Base-by-base conservation (phyloP, 805 yeast species). In the Starmerella lactis-condensi region DNA sequence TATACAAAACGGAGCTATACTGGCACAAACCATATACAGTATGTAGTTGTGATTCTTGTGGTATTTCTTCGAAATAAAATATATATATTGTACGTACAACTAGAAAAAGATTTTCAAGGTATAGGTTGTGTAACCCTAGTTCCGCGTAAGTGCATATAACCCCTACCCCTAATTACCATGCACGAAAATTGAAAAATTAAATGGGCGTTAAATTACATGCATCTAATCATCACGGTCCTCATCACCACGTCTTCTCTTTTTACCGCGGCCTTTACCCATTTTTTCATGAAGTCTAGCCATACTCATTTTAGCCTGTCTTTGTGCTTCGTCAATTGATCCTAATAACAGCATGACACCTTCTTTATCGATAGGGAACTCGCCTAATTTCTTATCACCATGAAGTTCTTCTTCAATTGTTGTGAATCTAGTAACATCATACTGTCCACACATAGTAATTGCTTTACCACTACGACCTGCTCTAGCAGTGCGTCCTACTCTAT, bases 381-480 rank as follows among this genome's bases (percentile, higher is more conserved):
- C 83, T 34, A 89, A 60, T 49, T 76, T 81, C 62, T 73, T 76
- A 19, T 53, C 57, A 11, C 46, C 49, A 32, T 66, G 75, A 33
- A 89, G 65, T 7, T 76, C 95, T 32, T 72, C 73, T 53, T 89
- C 98, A 31, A 89, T 83, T 48, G 94, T 65, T 41, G 82, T 58
- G 47, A 79, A 77, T 45, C 82, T 58, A 53, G 83, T 95, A 38
- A 89, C 61, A 53, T 89, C 98, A 51, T 89, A 89, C 53, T 89
- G 98, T 0, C 96, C 83, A 20, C 82, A 91, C 35, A 83, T 58
- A 2, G 93, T 75, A 12, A 83, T 63, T 3, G 93, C 77, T 50
- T 74, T 76, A 1, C 94, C 98, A 0, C 96, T 81, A 47, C 98
- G 65, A 14, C 98, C 98, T 54, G 89, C 78, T 54, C 94, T 73